Evolutionary conservation across 2,329 filamentous ascomycete genomes (phyloP).

Genomic region (Colletotrichum paranaense): DNA sequence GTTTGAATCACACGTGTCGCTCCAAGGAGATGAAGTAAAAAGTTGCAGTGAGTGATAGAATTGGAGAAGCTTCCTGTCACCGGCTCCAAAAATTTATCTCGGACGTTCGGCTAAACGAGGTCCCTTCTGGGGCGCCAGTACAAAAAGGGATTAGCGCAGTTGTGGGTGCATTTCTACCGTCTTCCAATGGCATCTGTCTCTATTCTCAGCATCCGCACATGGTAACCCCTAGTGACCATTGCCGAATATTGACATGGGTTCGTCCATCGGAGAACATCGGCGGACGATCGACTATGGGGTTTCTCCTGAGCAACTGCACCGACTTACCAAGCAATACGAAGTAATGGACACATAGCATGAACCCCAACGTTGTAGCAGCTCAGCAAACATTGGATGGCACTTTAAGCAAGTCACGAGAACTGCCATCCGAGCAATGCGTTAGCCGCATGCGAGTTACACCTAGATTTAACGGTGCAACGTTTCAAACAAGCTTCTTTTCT

Average conservation of each 20-base stretch:
- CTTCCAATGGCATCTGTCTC: slow-evolving; percentile 49
- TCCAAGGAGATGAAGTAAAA: slow-evolving; percentile 42
- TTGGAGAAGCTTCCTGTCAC: slow-evolving; percentile 32
- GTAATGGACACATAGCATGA: not conserved
- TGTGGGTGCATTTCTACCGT: slow-evolving; percentile 45
- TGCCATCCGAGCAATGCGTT: not conserved
- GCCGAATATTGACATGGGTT: slow-evolving; percentile 6
- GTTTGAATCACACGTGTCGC: slow-evolving; percentile 42
- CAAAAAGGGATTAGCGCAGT: slow-evolving; percentile 42
- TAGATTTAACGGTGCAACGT: not conserved
- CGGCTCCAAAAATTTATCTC: slow-evolving; percentile 54
- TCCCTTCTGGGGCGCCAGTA: slow-evolving; percentile 46
- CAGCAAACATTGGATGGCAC: not conserved
- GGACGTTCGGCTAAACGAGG: slow-evolving; percentile 54
- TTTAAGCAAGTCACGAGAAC: not conserved
- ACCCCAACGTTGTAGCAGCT: not conserved
- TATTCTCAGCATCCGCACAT: slow-evolving; percentile 35
- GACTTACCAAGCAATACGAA: no score
- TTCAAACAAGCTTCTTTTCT: not conserved
- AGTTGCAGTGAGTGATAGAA: slow-evolving; percentile 33
- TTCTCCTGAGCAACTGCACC: not conserved
- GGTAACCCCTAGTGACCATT: slow-evolving; percentile 20
- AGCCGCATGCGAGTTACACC: not conserved
- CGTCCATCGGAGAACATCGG: slow-evolving; percentile 1
- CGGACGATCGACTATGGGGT: not conserved